Conservation (phyloP, 1,139 yeast genomes). For the Diutina scorzettiae region DNA sequence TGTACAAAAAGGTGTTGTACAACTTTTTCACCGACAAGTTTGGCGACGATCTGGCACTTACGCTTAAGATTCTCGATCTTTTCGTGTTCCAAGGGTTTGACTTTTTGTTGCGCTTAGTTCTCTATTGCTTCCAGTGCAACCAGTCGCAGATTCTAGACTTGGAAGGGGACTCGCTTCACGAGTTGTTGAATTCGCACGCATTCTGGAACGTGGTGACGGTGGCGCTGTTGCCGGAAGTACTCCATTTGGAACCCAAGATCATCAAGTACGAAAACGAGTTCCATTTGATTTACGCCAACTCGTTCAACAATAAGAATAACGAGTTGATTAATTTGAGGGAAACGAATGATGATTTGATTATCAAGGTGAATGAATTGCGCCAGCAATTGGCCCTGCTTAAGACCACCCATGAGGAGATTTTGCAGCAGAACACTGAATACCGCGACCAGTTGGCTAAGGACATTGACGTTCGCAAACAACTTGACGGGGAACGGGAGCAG, state of each 20-base stretch:
- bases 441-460: conserved; percentile 14
- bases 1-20: conserved; percentile 17
- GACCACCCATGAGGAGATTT: conserved; percentile 28
- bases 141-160: conserved; percentile 13
- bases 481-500: conserved; percentile 7
- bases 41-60: conserved; percentile 8
- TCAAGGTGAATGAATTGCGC: conserved; percentile 18
- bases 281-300: conserved; percentile 29
- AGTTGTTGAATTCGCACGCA: conserved; percentile 15
- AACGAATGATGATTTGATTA: conserved; percentile 22
- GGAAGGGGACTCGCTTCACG: conserved; percentile 20
- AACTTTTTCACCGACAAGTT: conserved; percentile 14
- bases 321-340: conserved; percentile 30
- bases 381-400: conserved; percentile 21
- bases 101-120: conserved; percentile 20
- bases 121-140: conserved; percentile 15
- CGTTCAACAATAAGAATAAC: conserved; percentile 26
- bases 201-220: conserved; percentile 13
- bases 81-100: conserved; percentile 31
- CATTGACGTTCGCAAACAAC: neutral
- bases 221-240: conserved; percentile 12
- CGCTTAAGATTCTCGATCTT: conserved; percentile 10
- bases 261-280: conserved; percentile 35
- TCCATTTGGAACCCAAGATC: conserved; percentile 16
- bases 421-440: conserved; percentile 23